Evolutionary conservation across 768 basidiomycete genomes (phyloP), one percentile per base, ranked within the genome.

Genomic region (Panaeolus cyanescens): DNA sequence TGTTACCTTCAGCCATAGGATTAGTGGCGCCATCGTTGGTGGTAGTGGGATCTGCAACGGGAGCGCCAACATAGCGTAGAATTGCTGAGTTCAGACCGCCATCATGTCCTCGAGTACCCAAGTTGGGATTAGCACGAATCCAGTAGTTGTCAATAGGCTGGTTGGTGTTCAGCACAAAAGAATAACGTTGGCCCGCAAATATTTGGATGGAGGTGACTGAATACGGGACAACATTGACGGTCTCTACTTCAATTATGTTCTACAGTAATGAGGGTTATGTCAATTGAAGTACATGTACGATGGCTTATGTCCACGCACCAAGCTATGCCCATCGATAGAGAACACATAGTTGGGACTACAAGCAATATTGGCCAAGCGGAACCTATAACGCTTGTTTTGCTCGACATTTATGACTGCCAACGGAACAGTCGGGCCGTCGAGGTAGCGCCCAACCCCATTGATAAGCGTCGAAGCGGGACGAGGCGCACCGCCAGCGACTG

Each of bases 11-110:
- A 2, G 72, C 45, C 28, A 83, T 64, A 1, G 68, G 72, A 12
- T 67, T 74, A 12, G 39, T 68, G 3, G 59, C 22, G 54, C 39
- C 73, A 0, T 70, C 64, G 4, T 74, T 68, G 3, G 55, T 68
- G 1, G 77, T 78, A 0, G 74, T 77, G 0, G 84, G 84, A 34
- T 84, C 75, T 0, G 55, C 61, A 10, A 37, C 50, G 0, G 73
- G 61, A 0, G 81, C 83, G 12, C 82, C 81, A 8, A 32, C 59
- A 67, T 86, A 86, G 10, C 81, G 78, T 6, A 85, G 71, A 45
- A 86, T 83, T 2, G 83, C 87, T 10, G 81, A 84, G 68, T 84
- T 87, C 31, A 82, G 62, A 19, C 84, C 84, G 10, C 67, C 67
- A 13, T 19, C 61, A 40, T 69, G 71, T 3, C 54, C 61, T 28